Evolutionary conservation across 2,329 filamentous ascomycete species (phyloP).

Genomic region (Nemania sp.): DNA sequence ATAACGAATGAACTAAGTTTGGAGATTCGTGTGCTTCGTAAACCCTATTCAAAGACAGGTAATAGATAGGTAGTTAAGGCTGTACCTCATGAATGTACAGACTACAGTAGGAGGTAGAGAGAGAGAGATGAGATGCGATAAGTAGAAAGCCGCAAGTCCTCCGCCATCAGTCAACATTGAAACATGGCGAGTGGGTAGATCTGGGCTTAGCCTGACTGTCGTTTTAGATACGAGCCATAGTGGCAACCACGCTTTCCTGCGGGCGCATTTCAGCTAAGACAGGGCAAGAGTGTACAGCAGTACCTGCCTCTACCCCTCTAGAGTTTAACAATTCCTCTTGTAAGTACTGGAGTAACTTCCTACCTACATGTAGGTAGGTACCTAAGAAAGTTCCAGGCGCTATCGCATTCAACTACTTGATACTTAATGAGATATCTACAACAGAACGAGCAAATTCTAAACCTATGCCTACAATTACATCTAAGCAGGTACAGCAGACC

Average conservation of each 20-base stretch:
- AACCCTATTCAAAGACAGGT: background rate
- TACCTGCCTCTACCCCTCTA: background rate
- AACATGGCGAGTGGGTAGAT: conserved; percentile 8
- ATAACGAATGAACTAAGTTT: background rate
- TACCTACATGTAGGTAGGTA: too few species aligned
- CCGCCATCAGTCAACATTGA: conserved; percentile 28
- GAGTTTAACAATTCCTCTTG: too few species aligned
- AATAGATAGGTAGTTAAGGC: conserved; percentile 1
- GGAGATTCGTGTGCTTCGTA: background rate
- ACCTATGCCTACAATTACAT: background rate
- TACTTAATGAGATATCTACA: too few species aligned
- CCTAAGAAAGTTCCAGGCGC: background rate
- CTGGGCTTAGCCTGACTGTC: conserved; percentile 33
- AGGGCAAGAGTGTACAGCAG: background rate
- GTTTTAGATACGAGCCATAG: conserved; percentile 26
- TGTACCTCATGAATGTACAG: too few species aligned
- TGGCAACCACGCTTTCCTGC: background rate
- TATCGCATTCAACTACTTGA: too few species aligned
- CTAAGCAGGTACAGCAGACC: background rate
- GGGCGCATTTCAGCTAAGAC: conserved; percentile 20
- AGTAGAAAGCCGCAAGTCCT: background rate
- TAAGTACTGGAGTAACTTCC: too few species aligned
- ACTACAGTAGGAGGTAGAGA: too few species aligned
- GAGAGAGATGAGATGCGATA: background rate
- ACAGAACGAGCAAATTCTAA: background rate